Percentiles rank a stretch among this genome's conserved stretches.
Conservation (phyloP, 2,329 filamentous ascomycete species). For the Ophiostoma quercus region DNA sequence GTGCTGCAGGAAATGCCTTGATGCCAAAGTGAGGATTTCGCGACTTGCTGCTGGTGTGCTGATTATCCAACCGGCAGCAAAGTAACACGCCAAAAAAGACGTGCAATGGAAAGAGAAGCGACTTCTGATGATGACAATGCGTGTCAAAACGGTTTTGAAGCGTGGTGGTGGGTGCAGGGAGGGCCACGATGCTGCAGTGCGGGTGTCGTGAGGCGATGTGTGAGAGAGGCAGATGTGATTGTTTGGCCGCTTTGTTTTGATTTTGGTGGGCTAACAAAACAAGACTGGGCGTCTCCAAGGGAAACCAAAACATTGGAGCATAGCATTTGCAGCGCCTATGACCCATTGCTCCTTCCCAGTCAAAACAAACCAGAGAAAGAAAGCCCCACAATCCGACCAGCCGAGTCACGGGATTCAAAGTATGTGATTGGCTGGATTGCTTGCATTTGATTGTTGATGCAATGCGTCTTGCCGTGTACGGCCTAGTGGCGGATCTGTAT, state of each 20-base stretch:
- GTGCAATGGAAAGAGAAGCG: constrained; percentile 3
- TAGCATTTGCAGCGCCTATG: constrained; percentile 6
- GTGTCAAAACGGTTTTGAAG: constrained; percentile 19
- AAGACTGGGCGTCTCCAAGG: constrained; percentile 28
- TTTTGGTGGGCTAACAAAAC: constrained; percentile 28
- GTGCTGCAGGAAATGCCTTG: neutral
- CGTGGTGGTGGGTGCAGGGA: constrained; percentile 15
- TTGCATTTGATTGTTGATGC: neutral
- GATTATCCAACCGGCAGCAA: constrained; percentile 24
- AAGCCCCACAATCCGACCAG: neutral
- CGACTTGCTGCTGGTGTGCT: constrained; percentile 17
- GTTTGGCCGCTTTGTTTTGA: constrained; percentile 31
- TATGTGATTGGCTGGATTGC: constrained; percentile 18
- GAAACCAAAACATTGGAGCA: constrained; percentile 27
- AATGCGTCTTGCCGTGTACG: neutral
- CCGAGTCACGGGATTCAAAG: constrained; percentile 19
- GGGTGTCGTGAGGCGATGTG: constrained; percentile 17
- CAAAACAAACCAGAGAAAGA: constrained; percentile 21
- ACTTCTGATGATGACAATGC: constrained; percentile 13
- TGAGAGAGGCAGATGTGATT: constrained; percentile 20
- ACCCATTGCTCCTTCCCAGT: constrained; percentile 23
- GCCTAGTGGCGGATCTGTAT: neutral
- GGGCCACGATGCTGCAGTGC: constrained; percentile 19
- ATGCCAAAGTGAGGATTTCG: constrained; percentile 11
- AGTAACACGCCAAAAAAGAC: constrained; percentile 12